Evolutionary conservation across 805 yeast genomes (phyloP), one percentile per base, ranked within the genome.

Genomic region (Saccharomycopsis amapae): DNA sequence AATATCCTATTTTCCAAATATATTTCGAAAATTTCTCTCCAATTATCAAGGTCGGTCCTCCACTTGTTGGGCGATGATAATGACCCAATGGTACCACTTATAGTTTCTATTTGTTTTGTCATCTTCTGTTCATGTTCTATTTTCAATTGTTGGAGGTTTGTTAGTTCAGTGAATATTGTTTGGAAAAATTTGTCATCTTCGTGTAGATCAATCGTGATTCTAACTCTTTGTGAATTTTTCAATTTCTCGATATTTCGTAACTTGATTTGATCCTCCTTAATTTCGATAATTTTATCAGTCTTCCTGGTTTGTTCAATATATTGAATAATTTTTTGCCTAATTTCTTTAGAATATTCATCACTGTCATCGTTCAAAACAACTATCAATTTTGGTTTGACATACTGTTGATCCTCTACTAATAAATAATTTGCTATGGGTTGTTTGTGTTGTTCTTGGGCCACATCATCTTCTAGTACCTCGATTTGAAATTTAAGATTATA

Each of bases 1-100:
- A 76, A 82, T 26, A 83, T 74, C 52, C 81, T 83, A 20, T 76
- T 71, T 51, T 82, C 89, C 22, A 81, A 68, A 53, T 81, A 83
- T 18, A 73, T 60, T 54, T 71, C 74, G 62, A 83, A 82, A 7
- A 83, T 68, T 55, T 79, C 77, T 48, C 90, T 65, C 90, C 90
- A 84, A 6, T 68, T 66, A 55, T 78, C 79, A 61, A 82, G 63
- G 56, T 83, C 90, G 1, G 70, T 62, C 32, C 64, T 67, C 44
- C 66, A 69, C 37, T 59, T 59, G 31, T 63, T 62, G 0, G 80
- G 76, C 12, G 63, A 56, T 0, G 73, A 58, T 15, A 68, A 60
- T 5, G 62, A 56, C 2, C 69, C 61, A 3, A 78, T 63, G 4
- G 58, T 52, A 12, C 59, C 53, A 2, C 75, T 68, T 9, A 79